Evolutionary conservation across 495 filamentous ascomycete genomes (phyloP).

Genomic region (Hypoxylon cercidicola): DNA sequence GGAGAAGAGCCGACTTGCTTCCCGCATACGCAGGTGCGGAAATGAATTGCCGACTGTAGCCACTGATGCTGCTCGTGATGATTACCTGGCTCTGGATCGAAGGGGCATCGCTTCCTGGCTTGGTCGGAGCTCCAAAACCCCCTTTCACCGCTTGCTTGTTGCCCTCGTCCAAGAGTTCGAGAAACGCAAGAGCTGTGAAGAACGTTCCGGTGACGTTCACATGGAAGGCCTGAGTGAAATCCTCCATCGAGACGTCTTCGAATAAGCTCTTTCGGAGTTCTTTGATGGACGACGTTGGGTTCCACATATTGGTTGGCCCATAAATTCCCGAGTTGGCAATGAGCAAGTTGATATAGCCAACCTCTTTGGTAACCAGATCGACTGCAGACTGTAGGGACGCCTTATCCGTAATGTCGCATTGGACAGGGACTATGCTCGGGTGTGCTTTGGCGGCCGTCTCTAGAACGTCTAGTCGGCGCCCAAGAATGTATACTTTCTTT

Average conservation of each 20-base stretch:
- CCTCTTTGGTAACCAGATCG: constrained; percentile 57
- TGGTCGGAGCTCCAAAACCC: constrained; percentile 36
- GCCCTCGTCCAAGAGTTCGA: constrained; percentile 65
- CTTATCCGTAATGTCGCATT: constrained; percentile 67
- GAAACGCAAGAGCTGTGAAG: constrained; percentile 66
- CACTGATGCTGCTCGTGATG: constrained; percentile 62
- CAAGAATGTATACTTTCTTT: constrained; percentile 72
- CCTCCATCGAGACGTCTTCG: constrained; percentile 55
- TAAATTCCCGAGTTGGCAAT: constrained; percentile 67
- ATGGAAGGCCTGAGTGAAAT: constrained; percentile 60
- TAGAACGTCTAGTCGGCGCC: constrained; percentile 62
- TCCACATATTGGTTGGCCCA: constrained; percentile 53
- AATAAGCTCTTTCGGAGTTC: constrained; percentile 60
- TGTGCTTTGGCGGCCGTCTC: constrained; percentile 52
- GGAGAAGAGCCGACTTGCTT: constrained; percentile 64
- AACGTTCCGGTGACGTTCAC: constrained; percentile 65
- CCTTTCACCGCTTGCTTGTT: constrained; percentile 60
- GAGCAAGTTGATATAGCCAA: constrained; percentile 65
- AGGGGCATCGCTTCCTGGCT: constrained; percentile 37
- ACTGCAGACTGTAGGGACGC: constrained; percentile 62
- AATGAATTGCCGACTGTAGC: constrained; percentile 53
- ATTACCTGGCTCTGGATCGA: constrained; percentile 66
- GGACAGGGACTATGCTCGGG: constrained; percentile 59
- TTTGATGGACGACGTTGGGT: constrained; percentile 49
- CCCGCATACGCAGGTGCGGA: constrained; percentile 61